Evolutionary conservation across 805 yeast genomes (phyloP).

Genomic region (Metschnikowia reukaufii): DNA sequence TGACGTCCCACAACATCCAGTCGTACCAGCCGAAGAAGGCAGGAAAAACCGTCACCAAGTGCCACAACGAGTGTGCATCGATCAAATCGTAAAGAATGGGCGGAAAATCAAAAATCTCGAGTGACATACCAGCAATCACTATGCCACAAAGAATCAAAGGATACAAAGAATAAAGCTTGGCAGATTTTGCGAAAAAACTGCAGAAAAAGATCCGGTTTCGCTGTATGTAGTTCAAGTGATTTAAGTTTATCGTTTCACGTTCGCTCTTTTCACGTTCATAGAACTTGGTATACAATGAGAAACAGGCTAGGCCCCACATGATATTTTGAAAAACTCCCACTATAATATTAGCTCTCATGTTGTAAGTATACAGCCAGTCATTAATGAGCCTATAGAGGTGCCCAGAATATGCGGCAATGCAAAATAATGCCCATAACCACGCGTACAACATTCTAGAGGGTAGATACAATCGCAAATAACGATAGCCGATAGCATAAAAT

Average conservation of each 20-base stretch:
- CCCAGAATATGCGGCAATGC: conserved; percentile 51
- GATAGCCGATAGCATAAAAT: conserved; percentile 61
- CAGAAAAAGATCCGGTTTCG: conserved; percentile 26
- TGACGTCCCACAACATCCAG: conserved; percentile 45
- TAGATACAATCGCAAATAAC: conserved; percentile 61
- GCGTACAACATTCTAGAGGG: conserved; percentile 27
- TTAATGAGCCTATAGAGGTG: conserved; percentile 67
- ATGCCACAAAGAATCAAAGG: conserved; percentile 37
- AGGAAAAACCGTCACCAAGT: conserved; percentile 34
- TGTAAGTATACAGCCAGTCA: conserved; percentile 90
- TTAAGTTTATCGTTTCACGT: conserved; percentile 14
- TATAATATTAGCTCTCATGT: conserved; percentile 84
- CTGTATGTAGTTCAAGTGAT: conserved; percentile 31
- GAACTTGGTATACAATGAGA: conserved; percentile 31
- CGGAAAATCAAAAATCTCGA: conserved; percentile 86
- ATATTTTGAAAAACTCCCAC: conserved; percentile 77
- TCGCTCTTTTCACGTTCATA: conserved; percentile 25
- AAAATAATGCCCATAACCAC: conserved; percentile 36
- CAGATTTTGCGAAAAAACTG: conserved; percentile 34
- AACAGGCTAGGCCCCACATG: conserved; percentile 31
- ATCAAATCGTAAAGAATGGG: conserved; percentile 20
- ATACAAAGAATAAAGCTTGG: conserved; percentile 41
- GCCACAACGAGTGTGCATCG: conserved; percentile 25
- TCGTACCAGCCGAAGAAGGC: conserved; percentile 44
- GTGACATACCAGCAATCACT: conserved; percentile 75